Evolutionary conservation across 2,329 filamentous ascomycete species (phyloP).

Genomic region (Xylariomycetidae sp.): DNA sequence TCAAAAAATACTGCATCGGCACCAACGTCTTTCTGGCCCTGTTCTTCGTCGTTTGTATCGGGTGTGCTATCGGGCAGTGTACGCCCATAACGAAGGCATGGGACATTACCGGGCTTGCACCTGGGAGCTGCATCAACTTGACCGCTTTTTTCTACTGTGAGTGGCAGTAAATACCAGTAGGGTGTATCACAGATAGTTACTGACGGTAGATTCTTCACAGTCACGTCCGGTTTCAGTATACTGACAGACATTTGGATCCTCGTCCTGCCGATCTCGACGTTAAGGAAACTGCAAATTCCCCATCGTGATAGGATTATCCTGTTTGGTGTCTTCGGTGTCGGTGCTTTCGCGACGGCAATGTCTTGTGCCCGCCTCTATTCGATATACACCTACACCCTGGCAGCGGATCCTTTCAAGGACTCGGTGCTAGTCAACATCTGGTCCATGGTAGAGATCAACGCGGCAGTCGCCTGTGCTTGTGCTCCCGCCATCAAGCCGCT

Average conservation of each 20-base stretch:
- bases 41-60: slow-evolving; percentile 36
- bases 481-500: slow-evolving; percentile 46
- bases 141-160: slow-evolving; percentile 38
- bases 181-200: background rate
- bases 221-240: slow-evolving; percentile 40
- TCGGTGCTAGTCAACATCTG: slow-evolving; percentile 33
- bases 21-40: slow-evolving; percentile 34
- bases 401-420: slow-evolving; percentile 31
- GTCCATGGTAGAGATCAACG: slow-evolving; percentile 44
- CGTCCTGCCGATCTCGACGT: slow-evolving; percentile 37
- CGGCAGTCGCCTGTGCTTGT: slow-evolving; percentile 45
- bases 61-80: slow-evolving; percentile 37
- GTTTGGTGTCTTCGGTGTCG: slow-evolving; percentile 36
- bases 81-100: slow-evolving; percentile 36
- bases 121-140: slow-evolving; percentile 35
- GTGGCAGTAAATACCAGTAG: slow-evolving; percentile 4
- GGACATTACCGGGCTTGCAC: slow-evolving; percentile 28
- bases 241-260: slow-evolving; percentile 42
- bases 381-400: slow-evolving; percentile 32
- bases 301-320: slow-evolving; percentile 46
- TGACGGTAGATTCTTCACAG: slow-evolving; percentile 14
- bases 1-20: slow-evolving; percentile 26
- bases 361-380: slow-evolving; percentile 36
- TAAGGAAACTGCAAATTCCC: slow-evolving; percentile 42
- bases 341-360: slow-evolving; percentile 31